A percentile compares a stretch with the other conserved stretches of the same genome.
Evolutionary conservation across 352 stramenopile genomes (phyloP).

Genomic region (Pythium rishiriense): DNA sequence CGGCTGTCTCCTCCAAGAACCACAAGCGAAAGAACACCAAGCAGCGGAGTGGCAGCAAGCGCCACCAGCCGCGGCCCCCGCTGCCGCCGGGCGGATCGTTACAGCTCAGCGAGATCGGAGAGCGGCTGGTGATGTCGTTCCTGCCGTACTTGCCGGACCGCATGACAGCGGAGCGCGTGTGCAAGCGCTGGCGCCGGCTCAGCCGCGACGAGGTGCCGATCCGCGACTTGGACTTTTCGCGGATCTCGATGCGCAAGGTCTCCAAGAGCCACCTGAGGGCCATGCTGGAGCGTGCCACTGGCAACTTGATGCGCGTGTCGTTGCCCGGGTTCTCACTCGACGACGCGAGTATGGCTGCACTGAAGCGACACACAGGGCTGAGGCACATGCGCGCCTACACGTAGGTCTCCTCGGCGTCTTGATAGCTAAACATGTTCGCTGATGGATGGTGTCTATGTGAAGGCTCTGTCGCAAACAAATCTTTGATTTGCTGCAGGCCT

Average conservation of each 20-base stretch:
- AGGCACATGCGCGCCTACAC: slow-evolving; percentile 49
- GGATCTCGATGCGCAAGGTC: slow-evolving; percentile 30
- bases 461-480: slow-evolving; percentile 24
- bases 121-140: slow-evolving; percentile 50
- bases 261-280: slow-evolving; percentile 36
- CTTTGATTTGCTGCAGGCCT: slow-evolving; percentile 9
- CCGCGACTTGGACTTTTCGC: slow-evolving; percentile 49
- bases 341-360: slow-evolving; percentile 41
- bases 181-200: slow-evolving; percentile 50
- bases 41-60: neutral
- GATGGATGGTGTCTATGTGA: neutral
- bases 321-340: slow-evolving; percentile 51
- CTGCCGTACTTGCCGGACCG: slow-evolving; percentile 53
- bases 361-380: slow-evolving; percentile 39
- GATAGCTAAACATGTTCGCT: neutral
- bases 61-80: neutral
- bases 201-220: slow-evolving; percentile 44
- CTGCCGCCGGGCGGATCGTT: slow-evolving; percentile 8
- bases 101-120: slow-evolving; percentile 41
- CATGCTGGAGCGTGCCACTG: slow-evolving; percentile 41
- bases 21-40: slow-evolving; percentile 1
- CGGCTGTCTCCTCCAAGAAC: neutral
- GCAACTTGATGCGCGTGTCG: slow-evolving; percentile 34
- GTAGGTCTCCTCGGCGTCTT: slow-evolving; percentile 20
- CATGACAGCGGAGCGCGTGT: slow-evolving; percentile 50